These are phyloP conservation scores for Nitzschia palea DNA, from an alignment of 108 stramenopile genomes.

Conservation along the genomic window DNA sequence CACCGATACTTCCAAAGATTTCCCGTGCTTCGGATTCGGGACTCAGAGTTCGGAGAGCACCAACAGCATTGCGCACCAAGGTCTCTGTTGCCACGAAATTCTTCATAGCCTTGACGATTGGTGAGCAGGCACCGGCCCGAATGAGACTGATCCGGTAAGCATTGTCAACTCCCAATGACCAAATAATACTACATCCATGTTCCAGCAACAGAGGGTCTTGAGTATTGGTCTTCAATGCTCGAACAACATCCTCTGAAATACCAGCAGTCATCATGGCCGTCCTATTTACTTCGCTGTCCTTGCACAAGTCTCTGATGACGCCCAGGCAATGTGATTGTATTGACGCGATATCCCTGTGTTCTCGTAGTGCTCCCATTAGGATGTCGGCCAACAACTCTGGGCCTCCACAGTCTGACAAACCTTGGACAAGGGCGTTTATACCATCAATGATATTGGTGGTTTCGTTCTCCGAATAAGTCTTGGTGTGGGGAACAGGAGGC, in stretches of 20 bases:
- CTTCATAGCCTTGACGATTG: slow-evolving; percentile 13
- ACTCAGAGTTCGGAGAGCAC: slow-evolving; percentile 21
- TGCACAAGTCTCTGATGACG: slow-evolving; percentile 11
- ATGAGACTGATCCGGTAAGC: slow-evolving; percentile 1
- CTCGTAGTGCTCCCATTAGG: slow-evolving; percentile 9
- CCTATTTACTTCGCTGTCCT: background rate
- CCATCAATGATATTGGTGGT: background rate
- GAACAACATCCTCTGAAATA: slow-evolving; percentile 5
- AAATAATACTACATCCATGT: slow-evolving; percentile 7
- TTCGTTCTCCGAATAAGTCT: background rate
- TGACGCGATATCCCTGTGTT: background rate
- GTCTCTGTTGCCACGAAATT: slow-evolving; percentile 4
- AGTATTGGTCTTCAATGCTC: slow-evolving; percentile 3
- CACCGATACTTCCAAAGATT: background rate
- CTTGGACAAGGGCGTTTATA: slow-evolving; percentile 1
- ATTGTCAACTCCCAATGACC: slow-evolving; percentile 3
- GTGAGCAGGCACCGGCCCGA: background rate
- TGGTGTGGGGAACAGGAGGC: no score
- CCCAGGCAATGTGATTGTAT: slow-evolving; percentile 16
- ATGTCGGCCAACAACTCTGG: slow-evolving; percentile 11
- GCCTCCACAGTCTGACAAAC: background rate
- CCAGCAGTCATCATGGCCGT: background rate
- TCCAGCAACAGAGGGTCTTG: background rate
- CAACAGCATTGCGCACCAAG: slow-evolving; percentile 3
- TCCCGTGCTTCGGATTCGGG: slow-evolving; percentile 16